Conservation (phyloP, 176 grass and related monocot species). For the Oryza glaberrima region DNA sequence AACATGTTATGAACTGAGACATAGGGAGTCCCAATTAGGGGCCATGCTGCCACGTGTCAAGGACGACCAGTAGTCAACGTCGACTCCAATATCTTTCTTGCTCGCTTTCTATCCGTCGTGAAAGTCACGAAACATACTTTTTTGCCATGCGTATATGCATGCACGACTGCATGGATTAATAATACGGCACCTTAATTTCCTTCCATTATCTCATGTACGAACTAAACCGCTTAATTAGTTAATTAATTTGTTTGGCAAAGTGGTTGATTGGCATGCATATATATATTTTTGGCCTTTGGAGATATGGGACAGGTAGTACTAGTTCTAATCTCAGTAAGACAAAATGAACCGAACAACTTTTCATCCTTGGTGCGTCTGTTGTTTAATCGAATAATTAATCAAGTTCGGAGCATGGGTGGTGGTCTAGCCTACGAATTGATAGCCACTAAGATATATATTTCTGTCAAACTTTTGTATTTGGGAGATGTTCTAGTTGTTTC, state of each 20-base stretch:
- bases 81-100: neutral
- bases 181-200: neutral
- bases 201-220: neutral
- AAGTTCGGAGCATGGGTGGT: neutral
- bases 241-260: neutral
- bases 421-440: no score
- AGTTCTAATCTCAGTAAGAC: slow-evolving; percentile 33
- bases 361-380: slow-evolving; percentile 30
- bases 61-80: neutral
- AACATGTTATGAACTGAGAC: no score
- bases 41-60: neutral
- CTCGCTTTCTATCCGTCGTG: neutral
- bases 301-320: neutral
- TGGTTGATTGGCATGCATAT: neutral
- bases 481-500: no score
- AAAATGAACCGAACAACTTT: slow-evolving; percentile 42
- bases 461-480: no score
- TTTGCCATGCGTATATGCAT: neutral
- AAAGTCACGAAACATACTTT: slow-evolving; percentile 11
- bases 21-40: neutral
- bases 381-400: slow-evolving; percentile 25
- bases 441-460: no score
- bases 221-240: neutral
- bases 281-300: neutral
- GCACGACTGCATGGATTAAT: neutral